Base-by-base conservation (phyloP, 2,329 filamentous ascomycete genomes). In the Xylaria arbuscula region DNA sequence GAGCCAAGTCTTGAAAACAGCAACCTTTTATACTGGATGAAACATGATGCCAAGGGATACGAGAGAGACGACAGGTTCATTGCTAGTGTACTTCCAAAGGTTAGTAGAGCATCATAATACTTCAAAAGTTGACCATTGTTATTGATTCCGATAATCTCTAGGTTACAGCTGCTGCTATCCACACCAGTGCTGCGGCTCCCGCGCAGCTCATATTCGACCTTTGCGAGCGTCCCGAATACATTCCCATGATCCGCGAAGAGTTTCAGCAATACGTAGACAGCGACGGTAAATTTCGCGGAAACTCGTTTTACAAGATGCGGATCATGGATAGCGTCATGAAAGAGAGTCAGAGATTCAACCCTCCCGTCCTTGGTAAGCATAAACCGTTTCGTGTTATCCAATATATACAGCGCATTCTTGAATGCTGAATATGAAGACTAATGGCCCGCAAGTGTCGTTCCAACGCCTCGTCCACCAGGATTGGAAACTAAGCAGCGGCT, bases 261-360 rank as follows among this genome's bases (percentile, higher is more conserved):
- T 65, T 34, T 65, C 74, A 24, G 13, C 13, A 53, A 6, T n/a
- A 32, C 7, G 11, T 53, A 32, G 22, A 51, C 3, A 32, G 13
- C 24, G 24, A 28, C 24, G 48, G 48, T 13, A 51, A 24, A 51
- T 7, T 51, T 3, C 13, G 19, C 22, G 22, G 24, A 13, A 32
- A 51, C 11, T 22, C 22, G 3, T 51, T 24, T 32, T 51, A 28
- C 48, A 28, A 47, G 19, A 63, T 80, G 38, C 67, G 70, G 38
- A 77, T 77, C 47, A 67, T 81, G 8, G 80, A 81, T 47, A 78
- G 75, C 59, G 77, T 80, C 60, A 62, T 81, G 47, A 81, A 80
- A 66, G 80, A 81, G 67, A 77, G 75, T 47, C 75, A 78, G 57
- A 67, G 80, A 9, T 51, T 77, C 4, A 75, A 69, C 13, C 77